These are phyloP conservation scores for Penicillium odoratum DNA, from an alignment of 495 filamentous ascomycete genomes.

Conservation along the genomic window DNA sequence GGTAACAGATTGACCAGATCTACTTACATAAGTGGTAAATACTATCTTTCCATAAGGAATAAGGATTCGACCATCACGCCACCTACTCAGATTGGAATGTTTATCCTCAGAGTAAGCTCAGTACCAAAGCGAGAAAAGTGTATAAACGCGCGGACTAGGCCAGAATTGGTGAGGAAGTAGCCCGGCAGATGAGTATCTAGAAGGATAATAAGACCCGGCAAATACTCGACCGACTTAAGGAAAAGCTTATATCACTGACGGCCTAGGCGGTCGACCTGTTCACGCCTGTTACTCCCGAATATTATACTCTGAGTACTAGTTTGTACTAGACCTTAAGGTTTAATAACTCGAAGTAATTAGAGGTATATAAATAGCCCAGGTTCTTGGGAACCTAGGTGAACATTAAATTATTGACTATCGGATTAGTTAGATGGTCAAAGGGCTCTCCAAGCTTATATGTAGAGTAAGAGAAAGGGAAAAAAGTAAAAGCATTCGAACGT, in stretches of 20 bases:
- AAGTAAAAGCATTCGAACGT: too few relatives aligned
- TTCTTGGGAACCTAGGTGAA: too few relatives aligned
- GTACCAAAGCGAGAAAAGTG: conserved; percentile 18
- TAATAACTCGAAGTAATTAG: conserved; percentile 21
- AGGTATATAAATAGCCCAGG: too few relatives aligned
- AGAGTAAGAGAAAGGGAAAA: too few relatives aligned
- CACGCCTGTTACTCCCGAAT: conserved; percentile 11
- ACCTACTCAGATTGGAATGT: conserved; percentile 30
- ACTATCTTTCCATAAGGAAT: conserved; percentile 23
- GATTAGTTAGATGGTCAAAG: too few relatives aligned
- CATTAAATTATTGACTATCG: too few relatives aligned
- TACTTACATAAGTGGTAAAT: conserved; percentile 22
- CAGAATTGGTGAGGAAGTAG: conserved; percentile 21
- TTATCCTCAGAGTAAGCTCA: conserved; percentile 5
- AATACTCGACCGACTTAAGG: conserved; percentile 14
- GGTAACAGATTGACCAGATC: conserved; percentile 15
- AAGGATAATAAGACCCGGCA: conserved; percentile 11
- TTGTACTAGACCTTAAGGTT: conserved; percentile 22
- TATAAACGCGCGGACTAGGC: conserved; percentile 27
- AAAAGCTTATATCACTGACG: conserved; percentile 11
- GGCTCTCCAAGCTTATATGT: too few relatives aligned
- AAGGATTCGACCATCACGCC: conserved; percentile 22
- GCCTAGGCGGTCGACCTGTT: conserved; percentile 11
- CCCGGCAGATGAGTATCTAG: conserved; percentile 8
- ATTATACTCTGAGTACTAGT: conserved; percentile 28